phyloP scores from a whole-genome alignment of 331 rosid genomes.

The Acacia concinna region DNA sequence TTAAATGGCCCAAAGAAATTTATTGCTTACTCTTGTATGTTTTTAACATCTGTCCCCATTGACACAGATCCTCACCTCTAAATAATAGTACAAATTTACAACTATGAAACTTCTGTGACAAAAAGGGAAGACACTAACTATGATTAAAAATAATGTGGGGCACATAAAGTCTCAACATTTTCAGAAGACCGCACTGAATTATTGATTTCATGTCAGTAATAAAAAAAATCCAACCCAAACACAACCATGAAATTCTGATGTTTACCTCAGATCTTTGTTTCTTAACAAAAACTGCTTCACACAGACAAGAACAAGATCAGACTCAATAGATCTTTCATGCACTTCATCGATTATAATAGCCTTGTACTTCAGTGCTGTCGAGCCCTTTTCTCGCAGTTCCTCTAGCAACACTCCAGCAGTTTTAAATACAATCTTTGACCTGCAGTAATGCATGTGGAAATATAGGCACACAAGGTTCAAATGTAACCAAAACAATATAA shows the following conservation, averaged over 20 bases:
- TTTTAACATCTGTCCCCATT: not conserved
- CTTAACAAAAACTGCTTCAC: slow-evolving; percentile 79
- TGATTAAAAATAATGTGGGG: not conserved
- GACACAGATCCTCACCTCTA: not conserved
- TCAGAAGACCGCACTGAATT: not conserved
- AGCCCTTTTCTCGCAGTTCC: slow-evolving; percentile 80
- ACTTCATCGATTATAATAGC: slow-evolving; percentile 92
- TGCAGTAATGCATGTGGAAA: slow-evolving; percentile 35
- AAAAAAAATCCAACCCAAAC: not conserved
- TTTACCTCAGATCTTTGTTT: slow-evolving; percentile 75
- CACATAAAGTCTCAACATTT: not conserved
- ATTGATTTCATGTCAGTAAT: not conserved
- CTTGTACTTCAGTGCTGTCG: slow-evolving; percentile 70
- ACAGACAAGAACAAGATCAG: slow-evolving; percentile 88
- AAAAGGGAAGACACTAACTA: not conserved
- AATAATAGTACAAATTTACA: not conserved
- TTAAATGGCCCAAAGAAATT: not conserved
- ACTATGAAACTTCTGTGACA: not conserved
- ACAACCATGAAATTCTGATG: slow-evolving; percentile 23
- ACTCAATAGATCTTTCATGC: slow-evolving; percentile 93
- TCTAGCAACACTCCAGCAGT: slow-evolving; percentile 94
- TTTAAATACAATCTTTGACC: slow-evolving; percentile 77
- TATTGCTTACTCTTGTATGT: not conserved
- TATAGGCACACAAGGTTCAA: not conserved
- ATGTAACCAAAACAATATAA: not conserved